phyloP scores from a whole-genome alignment of 2,329 filamentous ascomycete species.

The Aspergillus sclerotialis region DNA sequence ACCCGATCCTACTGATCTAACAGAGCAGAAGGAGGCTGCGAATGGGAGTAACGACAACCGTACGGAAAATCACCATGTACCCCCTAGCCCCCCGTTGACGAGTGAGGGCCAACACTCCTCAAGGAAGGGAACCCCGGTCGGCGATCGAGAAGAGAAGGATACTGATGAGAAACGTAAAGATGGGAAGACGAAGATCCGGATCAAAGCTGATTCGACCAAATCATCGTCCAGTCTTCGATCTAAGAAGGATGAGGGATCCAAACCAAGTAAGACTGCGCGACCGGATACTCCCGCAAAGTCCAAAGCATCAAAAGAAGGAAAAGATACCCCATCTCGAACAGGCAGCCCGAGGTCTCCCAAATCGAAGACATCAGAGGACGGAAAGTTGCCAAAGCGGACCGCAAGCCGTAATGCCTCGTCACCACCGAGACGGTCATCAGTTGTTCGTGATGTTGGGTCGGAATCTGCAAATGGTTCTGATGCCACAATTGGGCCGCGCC shows the following conservation, averaged over 20 bases:
- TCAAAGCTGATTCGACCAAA: slow-evolving; percentile 30
- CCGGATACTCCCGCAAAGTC: slow-evolving; percentile 33
- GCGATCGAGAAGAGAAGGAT: slow-evolving; percentile 23
- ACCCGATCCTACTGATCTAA: slow-evolving; percentile 65
- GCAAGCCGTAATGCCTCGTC: slow-evolving; percentile 24
- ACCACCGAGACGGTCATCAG: slow-evolving; percentile 28
- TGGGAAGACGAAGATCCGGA: slow-evolving; percentile 29
- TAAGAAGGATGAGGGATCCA: slow-evolving; percentile 33
- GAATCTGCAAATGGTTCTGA: slow-evolving; percentile 38
- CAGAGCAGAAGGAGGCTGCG: slow-evolving; percentile 40
- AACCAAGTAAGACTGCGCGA: slow-evolving; percentile 28
- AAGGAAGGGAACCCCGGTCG: slow-evolving; percentile 28
- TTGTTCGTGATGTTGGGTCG: slow-evolving; percentile 25
- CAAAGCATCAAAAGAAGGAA: slow-evolving; percentile 26
- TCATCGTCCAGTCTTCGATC: slow-evolving; percentile 37
- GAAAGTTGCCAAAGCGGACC: slow-evolving; percentile 25
- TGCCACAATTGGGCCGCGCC: slow-evolving; percentile 37
- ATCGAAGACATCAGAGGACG: slow-evolving; percentile 24
- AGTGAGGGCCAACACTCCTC: slow-evolving; percentile 34
- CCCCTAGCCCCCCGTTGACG: slow-evolving; percentile 44
- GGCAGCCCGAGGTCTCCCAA: slow-evolving; percentile 29
- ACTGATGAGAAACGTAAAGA: slow-evolving; percentile 27
- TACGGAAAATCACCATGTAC: slow-evolving; percentile 28
- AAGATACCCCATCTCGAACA: slow-evolving; percentile 28
- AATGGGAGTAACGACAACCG: slow-evolving; percentile 17